phyloP scores from a whole-genome alignment of 2,329 filamentous ascomycete species.

The Escovopsis weberi region DNA sequence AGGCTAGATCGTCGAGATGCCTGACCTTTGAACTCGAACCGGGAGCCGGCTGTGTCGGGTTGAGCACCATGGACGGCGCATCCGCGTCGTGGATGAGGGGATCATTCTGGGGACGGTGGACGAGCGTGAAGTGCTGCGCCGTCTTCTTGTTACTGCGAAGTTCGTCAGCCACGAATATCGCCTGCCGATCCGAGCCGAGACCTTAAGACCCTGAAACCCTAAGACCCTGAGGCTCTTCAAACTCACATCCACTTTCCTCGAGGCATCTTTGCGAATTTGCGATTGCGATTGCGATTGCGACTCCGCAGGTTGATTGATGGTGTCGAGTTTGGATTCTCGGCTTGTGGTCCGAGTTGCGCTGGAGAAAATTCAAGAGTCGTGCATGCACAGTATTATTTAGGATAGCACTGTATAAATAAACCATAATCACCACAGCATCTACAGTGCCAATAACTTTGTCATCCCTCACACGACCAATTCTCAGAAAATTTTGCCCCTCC shows the following conservation, averaged over 20 bases:
- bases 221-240: no score
- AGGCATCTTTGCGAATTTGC: slow-evolving; percentile 44
- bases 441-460: slow-evolving; percentile 15
- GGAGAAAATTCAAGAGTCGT: slow-evolving; percentile 17
- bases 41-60: slow-evolving; percentile 39
- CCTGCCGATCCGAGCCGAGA: background rate
- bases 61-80: slow-evolving; percentile 82
- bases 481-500: slow-evolving; percentile 34
- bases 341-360: background rate
- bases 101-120: slow-evolving; percentile 94
- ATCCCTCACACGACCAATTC: slow-evolving; percentile 5
- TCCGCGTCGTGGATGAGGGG: slow-evolving; percentile 86
- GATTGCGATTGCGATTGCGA: slow-evolving; percentile 3
- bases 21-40: slow-evolving; percentile 32
- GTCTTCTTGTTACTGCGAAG: slow-evolving; percentile 61
- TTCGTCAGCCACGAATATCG: background rate
- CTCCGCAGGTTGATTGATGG: slow-evolving; percentile 3
- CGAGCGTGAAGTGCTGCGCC: slow-evolving; percentile 83
- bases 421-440: background rate
- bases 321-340: slow-evolving; percentile 6
- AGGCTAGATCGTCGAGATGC: slow-evolving; percentile 59
- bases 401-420: slow-evolving; percentile 17
- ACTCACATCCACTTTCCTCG: slow-evolving; percentile 54
- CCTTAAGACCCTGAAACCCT: background rate
- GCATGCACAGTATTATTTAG: slow-evolving; percentile 8